These are phyloP conservation scores for barrel medic (Medicago truncatula) DNA, from an alignment of 306 rosid species.

Conservation along the genomic window DNA sequence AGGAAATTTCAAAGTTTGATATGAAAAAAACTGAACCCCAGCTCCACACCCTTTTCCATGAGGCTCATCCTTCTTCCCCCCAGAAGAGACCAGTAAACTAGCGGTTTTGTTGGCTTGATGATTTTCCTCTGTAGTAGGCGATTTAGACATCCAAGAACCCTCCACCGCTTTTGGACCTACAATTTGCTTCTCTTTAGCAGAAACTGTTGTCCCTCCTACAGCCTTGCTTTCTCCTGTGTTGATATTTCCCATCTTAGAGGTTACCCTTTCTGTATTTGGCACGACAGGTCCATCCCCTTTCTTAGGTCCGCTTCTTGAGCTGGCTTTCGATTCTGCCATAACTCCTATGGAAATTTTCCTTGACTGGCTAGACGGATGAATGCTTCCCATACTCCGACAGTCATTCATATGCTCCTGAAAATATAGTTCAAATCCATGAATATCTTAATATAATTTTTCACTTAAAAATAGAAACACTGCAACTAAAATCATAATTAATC, in stretches of 20 bases:
- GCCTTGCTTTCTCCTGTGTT: conserved; percentile 46
- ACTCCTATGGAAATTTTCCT: conserved; percentile 94
- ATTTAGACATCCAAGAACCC: conserved; percentile 61
- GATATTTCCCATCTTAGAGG: conserved; percentile 47
- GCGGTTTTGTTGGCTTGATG: conserved; percentile 52
- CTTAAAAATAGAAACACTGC: conserved; percentile 19
- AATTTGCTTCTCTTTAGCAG: conserved; percentile 47
- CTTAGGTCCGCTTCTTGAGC: conserved; percentile 48
- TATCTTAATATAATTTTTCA: conserved; percentile 3
- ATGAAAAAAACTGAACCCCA: conserved; percentile 44
- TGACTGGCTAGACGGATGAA: conserved; percentile 70
- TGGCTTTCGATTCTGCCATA: conserved; percentile 61
- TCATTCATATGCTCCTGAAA: conserved; percentile 66
- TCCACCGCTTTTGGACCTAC: conserved; percentile 48
- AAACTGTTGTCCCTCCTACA: conserved; percentile 49
- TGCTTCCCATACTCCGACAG: conserved; percentile 70
- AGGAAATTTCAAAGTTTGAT: conserved; percentile 50
- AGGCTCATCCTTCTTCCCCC: conserved; percentile 43
- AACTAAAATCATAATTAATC: conserved; percentile 22
- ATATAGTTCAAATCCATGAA: conserved; percentile 40
- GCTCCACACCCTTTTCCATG: conserved; percentile 54
- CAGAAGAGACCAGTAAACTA: conserved; percentile 51
- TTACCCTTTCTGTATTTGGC: conserved; percentile 54
- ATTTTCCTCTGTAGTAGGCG: conserved; percentile 53
- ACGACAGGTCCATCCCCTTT: conserved; percentile 48